A percentile compares a stretch with the other conserved stretches of the same genome.
Evolutionary conservation across 768 basidiomycete species (phyloP).

Genomic region (Rhizopogon roseolus): DNA sequence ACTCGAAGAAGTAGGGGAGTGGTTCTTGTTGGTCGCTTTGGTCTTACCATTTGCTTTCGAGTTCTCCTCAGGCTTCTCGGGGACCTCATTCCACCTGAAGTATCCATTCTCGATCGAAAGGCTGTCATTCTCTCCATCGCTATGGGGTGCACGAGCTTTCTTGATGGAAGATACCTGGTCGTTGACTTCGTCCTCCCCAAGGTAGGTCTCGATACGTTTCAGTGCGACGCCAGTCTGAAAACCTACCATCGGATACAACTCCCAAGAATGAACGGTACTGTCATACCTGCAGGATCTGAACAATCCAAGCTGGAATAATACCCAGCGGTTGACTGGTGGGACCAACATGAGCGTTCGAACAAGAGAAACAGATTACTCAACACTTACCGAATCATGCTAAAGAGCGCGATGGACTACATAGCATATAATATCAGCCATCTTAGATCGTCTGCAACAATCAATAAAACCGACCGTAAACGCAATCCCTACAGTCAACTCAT

Average conservation of each 20-base stretch:
- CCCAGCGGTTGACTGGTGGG: constrained; percentile 61
- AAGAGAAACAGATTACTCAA: background rate
- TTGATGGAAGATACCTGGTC: constrained; percentile 58
- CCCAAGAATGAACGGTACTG: background rate
- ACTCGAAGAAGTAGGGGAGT: background rate
- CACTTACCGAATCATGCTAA: constrained; percentile 75
- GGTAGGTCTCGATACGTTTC: constrained; percentile 55
- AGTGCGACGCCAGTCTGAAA: constrained; percentile 49
- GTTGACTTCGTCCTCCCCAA: constrained; percentile 58
- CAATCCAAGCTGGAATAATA: constrained; percentile 75
- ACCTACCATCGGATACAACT: background rate
- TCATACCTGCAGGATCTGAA: constrained; percentile 61
- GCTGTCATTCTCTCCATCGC: constrained; percentile 21
- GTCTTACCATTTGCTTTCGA: constrained; percentile 17
- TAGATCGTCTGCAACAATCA: background rate
- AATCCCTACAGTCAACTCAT: constrained; percentile 69
- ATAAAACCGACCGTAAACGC: constrained; percentile 70
- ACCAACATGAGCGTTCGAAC: background rate
- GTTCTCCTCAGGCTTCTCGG: constrained; percentile 24
- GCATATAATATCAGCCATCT: background rate
- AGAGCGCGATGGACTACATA: constrained; percentile 72
- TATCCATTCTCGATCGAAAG: constrained; percentile 47
- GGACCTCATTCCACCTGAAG: constrained; percentile 55
- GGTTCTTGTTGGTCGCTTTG: constrained; percentile 6
- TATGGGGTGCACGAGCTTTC: constrained; percentile 17